Evolutionary conservation across 2,329 filamentous ascomycete genomes (phyloP), one percentile per base, ranked within the genome.

Genomic region (Verticillium dahliae): DNA sequence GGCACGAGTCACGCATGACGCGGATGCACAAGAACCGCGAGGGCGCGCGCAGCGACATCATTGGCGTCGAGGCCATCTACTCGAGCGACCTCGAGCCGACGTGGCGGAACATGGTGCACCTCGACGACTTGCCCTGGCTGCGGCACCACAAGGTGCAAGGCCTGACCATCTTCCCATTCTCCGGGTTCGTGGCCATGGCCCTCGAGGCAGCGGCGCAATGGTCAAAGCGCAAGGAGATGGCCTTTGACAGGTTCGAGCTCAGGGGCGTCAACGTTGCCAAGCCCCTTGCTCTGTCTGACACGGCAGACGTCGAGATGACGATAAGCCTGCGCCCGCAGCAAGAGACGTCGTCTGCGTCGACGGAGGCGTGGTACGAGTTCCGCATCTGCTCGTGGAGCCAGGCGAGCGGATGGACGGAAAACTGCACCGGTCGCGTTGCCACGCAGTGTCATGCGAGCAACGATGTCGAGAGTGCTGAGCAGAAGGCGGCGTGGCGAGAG

Each of bases 111-210:
- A 74, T 79, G 31, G 67, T 83, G 35, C 74, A 74, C 11, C 65
- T 78, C 1, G 78, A 81, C 45, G 79, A 83, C 61, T 67, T 82
- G 0, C 82, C 87, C 1, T 88, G 86, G 75, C 74, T 85, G 6
- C 76, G 81, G 55, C 81, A 86, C 65, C 85, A 87, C 72, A 74
- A 73, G 61, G 81, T 88, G 70, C 83, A 87, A 66, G 82, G 79
- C 11, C 70, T 84, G 35, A 79, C 77, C 2, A 78, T 85, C 38
- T 86, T 83, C 68, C 83, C 85, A 34, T 76, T 83, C 39, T 76
- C 81, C 1, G 85, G 80, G 2, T 82, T 79, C 59, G 68, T 84
- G 3, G 75, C 78, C 34, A 82, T 86, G 78, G 79, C 75, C 0
- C 65, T 81, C 0, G 81, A 83, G 65, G 81, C 80, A 2, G 2